A percentile compares a stretch with the other conserved stretches of the same genome.
These are phyloP conservation scores for Tetrahymena malaccensis DNA, from an alignment of 73 alveolate genomes.

Conservation along the genomic window DNA sequence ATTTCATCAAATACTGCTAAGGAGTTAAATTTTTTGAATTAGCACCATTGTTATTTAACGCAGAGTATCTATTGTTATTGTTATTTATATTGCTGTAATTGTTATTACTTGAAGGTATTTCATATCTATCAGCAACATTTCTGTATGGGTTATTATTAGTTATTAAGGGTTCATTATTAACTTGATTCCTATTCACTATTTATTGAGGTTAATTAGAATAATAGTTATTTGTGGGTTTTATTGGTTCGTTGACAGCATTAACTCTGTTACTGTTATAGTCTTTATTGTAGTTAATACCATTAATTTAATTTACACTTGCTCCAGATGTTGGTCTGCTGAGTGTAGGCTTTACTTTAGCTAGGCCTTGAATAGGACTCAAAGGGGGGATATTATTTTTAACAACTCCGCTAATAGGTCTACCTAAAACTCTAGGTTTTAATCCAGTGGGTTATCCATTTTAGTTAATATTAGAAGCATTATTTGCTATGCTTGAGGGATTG, in stretches of 20 bases:
- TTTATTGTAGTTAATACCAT: not conserved
- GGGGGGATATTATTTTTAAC: not conserved
- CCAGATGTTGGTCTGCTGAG: not conserved
- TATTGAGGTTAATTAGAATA: not conserved
- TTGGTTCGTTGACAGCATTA: not conserved
- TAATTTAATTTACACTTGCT: not conserved
- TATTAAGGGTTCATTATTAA: not conserved
- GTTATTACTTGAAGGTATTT: not conserved
- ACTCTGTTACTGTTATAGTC: not conserved
- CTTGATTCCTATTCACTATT: not conserved
- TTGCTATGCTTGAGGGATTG: not conserved
- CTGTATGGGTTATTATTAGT: not conserved
- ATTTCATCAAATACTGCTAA: not conserved
- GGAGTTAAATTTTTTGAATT: not conserved
- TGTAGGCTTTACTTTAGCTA: not conserved
- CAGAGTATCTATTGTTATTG: not conserved
- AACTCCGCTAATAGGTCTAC: not conserved
- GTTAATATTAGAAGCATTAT: not conserved
- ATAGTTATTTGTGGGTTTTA: not conserved
- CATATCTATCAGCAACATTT: not conserved
- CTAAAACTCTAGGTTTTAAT: not conserved
- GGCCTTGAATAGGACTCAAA: not conserved
- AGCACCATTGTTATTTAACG: not conserved
- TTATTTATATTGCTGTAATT: not conserved
- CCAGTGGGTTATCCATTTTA: not conserved